Base-by-base conservation (phyloP, 495 filamentous ascomycete genomes). In the Copromyces sp. region DNA sequence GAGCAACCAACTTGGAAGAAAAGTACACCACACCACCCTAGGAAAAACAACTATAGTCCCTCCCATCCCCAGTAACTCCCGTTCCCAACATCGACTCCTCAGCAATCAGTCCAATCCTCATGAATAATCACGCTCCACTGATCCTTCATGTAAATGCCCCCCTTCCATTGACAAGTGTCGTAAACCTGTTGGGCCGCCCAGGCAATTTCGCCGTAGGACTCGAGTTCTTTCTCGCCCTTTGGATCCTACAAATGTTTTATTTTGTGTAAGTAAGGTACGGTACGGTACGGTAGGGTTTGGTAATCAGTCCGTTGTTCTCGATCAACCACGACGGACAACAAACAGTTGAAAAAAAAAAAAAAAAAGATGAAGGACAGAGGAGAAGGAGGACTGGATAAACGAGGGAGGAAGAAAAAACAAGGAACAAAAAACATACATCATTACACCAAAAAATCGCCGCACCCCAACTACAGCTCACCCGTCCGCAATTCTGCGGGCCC, bases 381-480 rank as follows among this genome's bases (percentile, higher is more conserved):
- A 9, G 7, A n/a, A n/a, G 44, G 8, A 45, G 9, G 14, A 0
- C n/a, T n/a, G 3, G n/a, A 44, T 24, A 0, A 24, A 44, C 3
- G 0, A 45, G 3, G 4, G 2, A 12, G 24, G 11, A 29, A 59
- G 29, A 4, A 11, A 1, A 24, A 32, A 14, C n/a, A n/a, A n/a
- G n/a, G n/a, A n/a, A n/a, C 29, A 24, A 14, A 35, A 4, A 9
- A 61, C 53, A 8, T 9, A 65, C 53, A 32, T 65, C 29, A 65
- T 35, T 65, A 61, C 53, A 61, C 53, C 53, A 61, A 61, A 3
- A 61, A 61, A 61, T 61, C 29, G 53, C 53, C 29, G 53, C 53
- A 5, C 14, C 29, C 24, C 12, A 61, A 61, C 29, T 65, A 37
- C 53, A 65, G 53, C 53, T 65, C 53, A 65, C 53, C 53, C 29